A percentile compares a stretch with the other conserved stretches of the same genome.
These are phyloP conservation scores for Pyrrhoderma lamaoense DNA, from an alignment of 1,284 basidiomycete genomes.

Conservation along the genomic window DNA sequence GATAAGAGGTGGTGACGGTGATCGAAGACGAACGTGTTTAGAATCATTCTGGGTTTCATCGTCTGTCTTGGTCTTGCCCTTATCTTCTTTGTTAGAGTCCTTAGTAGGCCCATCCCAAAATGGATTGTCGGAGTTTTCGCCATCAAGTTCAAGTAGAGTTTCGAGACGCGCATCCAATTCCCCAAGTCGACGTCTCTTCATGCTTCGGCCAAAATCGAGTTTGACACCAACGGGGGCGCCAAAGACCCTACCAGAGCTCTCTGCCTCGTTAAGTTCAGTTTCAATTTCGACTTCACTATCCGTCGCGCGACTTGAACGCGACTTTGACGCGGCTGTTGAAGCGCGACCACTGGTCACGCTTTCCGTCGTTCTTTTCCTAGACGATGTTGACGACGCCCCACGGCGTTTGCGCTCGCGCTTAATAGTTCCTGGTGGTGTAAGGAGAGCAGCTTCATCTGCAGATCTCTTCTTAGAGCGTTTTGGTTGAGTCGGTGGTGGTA, in stretches of 20 bases:
- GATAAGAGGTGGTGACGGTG: constrained; percentile 25
- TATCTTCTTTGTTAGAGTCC: constrained; percentile 2
- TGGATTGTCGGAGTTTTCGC: constrained; percentile 28
- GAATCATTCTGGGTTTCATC: constrained; percentile 11
- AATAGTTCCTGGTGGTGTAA: constrained; percentile 17
- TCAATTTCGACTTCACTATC: constrained; percentile 2
- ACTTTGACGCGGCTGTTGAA: background rate
- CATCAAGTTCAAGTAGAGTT: constrained; percentile 18
- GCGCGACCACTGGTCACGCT: background rate
- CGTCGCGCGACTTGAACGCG: background rate
- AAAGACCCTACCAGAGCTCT: background rate
- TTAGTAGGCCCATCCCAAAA: constrained; percentile 28
- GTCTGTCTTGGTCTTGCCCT: constrained; percentile 16
- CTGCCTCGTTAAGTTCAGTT: constrained; percentile 6
- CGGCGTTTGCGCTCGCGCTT: constrained; percentile 6
- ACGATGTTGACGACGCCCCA: background rate
- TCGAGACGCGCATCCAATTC: constrained; percentile 26
- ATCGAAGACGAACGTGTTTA: constrained; percentile 19
- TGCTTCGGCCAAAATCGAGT: constrained; percentile 13
- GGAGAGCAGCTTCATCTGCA: constrained; percentile 11
- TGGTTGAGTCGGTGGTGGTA: background rate
- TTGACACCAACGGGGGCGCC: constrained; percentile 3
- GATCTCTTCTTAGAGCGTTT: constrained; percentile 13
- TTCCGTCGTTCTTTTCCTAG: background rate
- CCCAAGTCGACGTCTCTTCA: constrained; percentile 25